Percentiles rank a stretch among this genome's conserved stretches.
Evolutionary conservation across 179 eudicot genomes (phyloP).

Genomic region (Vitellaria paradoxa): DNA sequence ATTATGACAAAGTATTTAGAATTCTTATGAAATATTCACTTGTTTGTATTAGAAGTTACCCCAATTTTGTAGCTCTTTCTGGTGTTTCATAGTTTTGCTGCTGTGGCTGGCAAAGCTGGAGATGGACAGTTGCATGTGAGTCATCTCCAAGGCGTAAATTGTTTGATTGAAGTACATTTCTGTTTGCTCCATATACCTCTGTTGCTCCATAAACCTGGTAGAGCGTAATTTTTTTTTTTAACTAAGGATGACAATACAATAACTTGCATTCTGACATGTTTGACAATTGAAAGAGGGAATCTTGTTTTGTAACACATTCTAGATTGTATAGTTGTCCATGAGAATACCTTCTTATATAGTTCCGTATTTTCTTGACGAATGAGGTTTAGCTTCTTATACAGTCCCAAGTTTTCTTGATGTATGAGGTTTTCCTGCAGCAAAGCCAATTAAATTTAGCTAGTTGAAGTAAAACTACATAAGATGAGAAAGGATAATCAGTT

Average conservation of each 20-base stretch:
- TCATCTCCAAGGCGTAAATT: slow-evolving; percentile 39
- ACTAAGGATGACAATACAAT: slow-evolving; percentile 4
- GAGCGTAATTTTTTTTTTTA: slow-evolving; percentile 13
- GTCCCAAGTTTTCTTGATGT: slow-evolving; percentile 69
- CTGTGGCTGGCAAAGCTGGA: slow-evolving; percentile 68
- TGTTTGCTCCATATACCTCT: slow-evolving; percentile 40
- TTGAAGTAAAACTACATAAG: background rate
- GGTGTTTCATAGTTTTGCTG: slow-evolving; percentile 38
- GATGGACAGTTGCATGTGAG: slow-evolving; percentile 39
- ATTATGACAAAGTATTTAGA: background rate
- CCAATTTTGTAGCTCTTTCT: slow-evolving; percentile 36
- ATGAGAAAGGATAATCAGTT: background rate
- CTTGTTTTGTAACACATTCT: background rate
- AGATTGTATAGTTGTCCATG: background rate
- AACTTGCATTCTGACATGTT: slow-evolving; percentile 10
- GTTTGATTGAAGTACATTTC: slow-evolving; percentile 34
- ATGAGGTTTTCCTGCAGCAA: slow-evolving; percentile 60
- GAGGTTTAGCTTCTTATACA: slow-evolving; percentile 61
- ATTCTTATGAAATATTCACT: background rate
- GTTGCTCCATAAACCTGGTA: slow-evolving; percentile 58
- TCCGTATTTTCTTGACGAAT: slow-evolving; percentile 59
- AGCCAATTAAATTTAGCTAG: slow-evolving; percentile 8
- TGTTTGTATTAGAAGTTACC: slow-evolving; percentile 33
- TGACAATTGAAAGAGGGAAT: background rate
- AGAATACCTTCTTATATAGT: slow-evolving; percentile 52